phyloP scores from a whole-genome alignment of 805 yeast species.

The Saccharomycopsis vini region DNA sequence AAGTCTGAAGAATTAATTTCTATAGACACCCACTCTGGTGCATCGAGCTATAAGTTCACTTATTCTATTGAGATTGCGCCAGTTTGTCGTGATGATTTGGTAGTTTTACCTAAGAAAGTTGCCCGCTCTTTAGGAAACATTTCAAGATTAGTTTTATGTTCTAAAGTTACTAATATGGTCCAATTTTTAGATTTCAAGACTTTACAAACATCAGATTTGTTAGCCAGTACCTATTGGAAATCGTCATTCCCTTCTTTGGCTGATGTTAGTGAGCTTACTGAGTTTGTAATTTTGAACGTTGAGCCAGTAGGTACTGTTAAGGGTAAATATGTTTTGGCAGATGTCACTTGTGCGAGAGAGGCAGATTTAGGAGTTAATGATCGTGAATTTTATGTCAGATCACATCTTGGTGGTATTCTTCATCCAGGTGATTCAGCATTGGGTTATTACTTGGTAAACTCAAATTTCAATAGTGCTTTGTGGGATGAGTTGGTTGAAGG shows the following conservation, averaged over 20 bases:
- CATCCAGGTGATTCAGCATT: slow-evolving; percentile 95
- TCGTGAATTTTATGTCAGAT: slow-evolving; percentile 69
- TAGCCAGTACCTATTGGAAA: slow-evolving; percentile 72
- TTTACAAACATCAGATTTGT: slow-evolving; percentile 66
- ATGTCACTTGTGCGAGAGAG: slow-evolving; percentile 83
- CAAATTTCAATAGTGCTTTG: slow-evolving; percentile 81
- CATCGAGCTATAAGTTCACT: slow-evolving; percentile 80
- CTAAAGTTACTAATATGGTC: slow-evolving; percentile 69
- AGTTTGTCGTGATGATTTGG: slow-evolving; percentile 92
- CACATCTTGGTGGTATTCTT: slow-evolving; percentile 88
- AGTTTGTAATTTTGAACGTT: slow-evolving; percentile 85
- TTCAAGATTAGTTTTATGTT: slow-evolving; percentile 73
- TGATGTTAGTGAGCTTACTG: slow-evolving; percentile 67
- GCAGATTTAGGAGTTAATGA: slow-evolving; percentile 84
- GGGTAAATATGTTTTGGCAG: slow-evolving; percentile 80
- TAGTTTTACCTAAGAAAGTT: slow-evolving; percentile 78
- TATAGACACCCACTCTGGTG: slow-evolving; percentile 85
- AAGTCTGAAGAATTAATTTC: slow-evolving; percentile 88
- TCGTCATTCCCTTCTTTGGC: slow-evolving; percentile 69
- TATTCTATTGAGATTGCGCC: slow-evolving; percentile 93
- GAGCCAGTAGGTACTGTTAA: slow-evolving; percentile 79
- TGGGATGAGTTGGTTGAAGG: slow-evolving; percentile 56
- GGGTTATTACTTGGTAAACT: slow-evolving; percentile 80
- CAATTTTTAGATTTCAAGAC: slow-evolving; percentile 85
- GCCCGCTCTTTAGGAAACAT: slow-evolving; percentile 81